Evolutionary conservation across 1,139 yeast species (phyloP), one percentile per base, ranked within the genome.

Genomic region (Candida dubliniensis): DNA sequence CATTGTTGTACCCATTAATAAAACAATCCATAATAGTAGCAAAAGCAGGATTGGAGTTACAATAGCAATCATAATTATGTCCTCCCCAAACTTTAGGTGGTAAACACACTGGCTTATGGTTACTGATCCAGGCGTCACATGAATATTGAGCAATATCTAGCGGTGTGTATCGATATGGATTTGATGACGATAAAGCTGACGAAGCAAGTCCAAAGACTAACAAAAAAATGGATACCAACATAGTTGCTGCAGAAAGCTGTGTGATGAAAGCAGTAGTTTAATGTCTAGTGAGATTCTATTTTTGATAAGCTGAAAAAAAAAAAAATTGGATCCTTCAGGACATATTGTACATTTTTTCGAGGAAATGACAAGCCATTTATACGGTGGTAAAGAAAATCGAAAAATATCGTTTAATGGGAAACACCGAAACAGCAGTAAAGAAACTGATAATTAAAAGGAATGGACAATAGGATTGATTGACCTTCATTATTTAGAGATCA

Each of bases 21-120:
- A 49, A 37, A 44, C 54, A 59, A 32, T 56, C 53, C 18, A 55
- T 38, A 23, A 57, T 38, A 15, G 55, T 52, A 8, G 55, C 60
- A 34, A 59, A 56, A 1, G 58, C 60, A 15, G 52, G 40, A 26
- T 45, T 49, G n/a, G 41, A 42, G 14, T 38, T 39, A 48, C 63
- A 59, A 25, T 42, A 52, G 40, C 63, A 58, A 8, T 36, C 33
- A 14, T 34, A 36, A 41, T 42, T 44, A 18, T 45, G 34, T 13
- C 43, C 45, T 12, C 39, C 43, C 39, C 39, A 40, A 9, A 13
- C 43, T 4, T 23, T 29, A 9, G 39, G 43, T 3, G 47, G 34
- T 14, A 25, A 15, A 39, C 47, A 45, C 13, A 45, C 47, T 9
- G 42, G 31, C 25, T 37, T 30, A 23, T 36, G 36, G 6, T 35